These are phyloP conservation scores for Clarkia xantiana DNA, from an alignment of 345 rosid species.

Conservation along the genomic window DNA sequence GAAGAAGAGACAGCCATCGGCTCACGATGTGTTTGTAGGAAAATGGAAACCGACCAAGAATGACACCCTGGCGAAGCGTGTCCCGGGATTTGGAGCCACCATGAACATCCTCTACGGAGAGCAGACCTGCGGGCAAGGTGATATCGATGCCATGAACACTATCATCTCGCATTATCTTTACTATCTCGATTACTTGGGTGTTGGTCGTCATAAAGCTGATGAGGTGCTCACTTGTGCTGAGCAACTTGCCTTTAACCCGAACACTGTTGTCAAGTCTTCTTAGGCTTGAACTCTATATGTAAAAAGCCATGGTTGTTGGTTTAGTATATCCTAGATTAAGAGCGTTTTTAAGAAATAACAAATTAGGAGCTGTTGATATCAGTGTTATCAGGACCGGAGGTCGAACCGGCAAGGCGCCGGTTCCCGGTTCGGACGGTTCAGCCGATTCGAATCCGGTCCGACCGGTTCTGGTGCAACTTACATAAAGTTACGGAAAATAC, in stretches of 20 bases:
- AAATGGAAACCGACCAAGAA: constrained; percentile 78
- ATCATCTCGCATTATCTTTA: constrained; percentile 61
- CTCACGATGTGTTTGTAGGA: constrained; percentile 53
- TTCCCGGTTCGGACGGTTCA: too few relatives aligned
- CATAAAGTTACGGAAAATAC: too few relatives aligned
- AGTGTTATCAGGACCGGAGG: too few relatives aligned
- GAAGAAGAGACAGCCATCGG: constrained; percentile 60
- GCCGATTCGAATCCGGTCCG: too few relatives aligned
- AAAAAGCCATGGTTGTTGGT: too few relatives aligned
- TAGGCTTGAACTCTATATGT: too few relatives aligned
- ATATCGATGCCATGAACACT: constrained; percentile 60
- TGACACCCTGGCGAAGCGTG: constrained; percentile 56
- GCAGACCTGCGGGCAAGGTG: constrained; percentile 52
- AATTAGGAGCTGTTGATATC: too few relatives aligned
- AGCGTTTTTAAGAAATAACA: too few relatives aligned
- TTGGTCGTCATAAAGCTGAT: constrained; percentile 74
- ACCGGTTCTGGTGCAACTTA: too few relatives aligned
- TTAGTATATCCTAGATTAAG: too few relatives aligned
- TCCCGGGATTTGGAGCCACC: constrained; percentile 51
- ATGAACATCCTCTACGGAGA: constrained; percentile 71
- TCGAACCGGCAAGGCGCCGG: too few relatives aligned
- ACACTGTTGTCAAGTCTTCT: too few relatives aligned
- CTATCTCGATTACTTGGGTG: constrained; percentile 75
- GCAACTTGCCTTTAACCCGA: constrained; percentile 62
- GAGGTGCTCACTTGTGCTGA: constrained; percentile 57